Conservation (phyloP, 768 basidiomycete genomes). For the Neoboletus subvelutipes region DNA sequence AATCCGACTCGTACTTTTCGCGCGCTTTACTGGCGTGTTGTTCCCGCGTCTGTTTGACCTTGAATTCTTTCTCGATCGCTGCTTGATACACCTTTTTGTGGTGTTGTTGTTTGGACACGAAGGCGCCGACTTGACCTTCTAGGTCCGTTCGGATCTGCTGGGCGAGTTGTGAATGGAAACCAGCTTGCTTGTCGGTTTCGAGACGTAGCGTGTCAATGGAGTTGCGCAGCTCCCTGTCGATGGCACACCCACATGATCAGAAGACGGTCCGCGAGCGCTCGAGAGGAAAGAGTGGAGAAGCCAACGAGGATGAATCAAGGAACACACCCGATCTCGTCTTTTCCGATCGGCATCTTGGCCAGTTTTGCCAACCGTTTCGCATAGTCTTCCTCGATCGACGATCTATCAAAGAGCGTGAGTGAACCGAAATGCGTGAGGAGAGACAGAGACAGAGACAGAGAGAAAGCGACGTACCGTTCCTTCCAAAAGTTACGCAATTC, state of each 20-base stretch:
- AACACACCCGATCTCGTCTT: slow-evolving; percentile 91
- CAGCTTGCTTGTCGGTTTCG: slow-evolving; percentile 84
- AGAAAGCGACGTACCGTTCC: slow-evolving; percentile 69
- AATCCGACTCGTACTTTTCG: slow-evolving; percentile 92
- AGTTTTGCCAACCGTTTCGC: slow-evolving; percentile 81
- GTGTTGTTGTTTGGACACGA: slow-evolving; percentile 62
- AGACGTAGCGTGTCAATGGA: slow-evolving; percentile 75
- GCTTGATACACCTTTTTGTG: slow-evolving; percentile 74
- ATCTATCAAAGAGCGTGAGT: slow-evolving; percentile 44
- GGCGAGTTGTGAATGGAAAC: slow-evolving; percentile 70
- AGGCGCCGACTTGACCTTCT: slow-evolving; percentile 61
- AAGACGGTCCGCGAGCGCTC: background rate
- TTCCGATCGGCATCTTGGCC: slow-evolving; percentile 71
- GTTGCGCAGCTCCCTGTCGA: slow-evolving; percentile 70
- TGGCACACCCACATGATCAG: slow-evolving; percentile 6
- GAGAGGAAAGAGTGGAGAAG: background rate
- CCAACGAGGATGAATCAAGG: background rate
- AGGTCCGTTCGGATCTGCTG: slow-evolving; percentile 74
- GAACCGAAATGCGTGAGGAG: background rate
- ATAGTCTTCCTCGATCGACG: slow-evolving; percentile 92
- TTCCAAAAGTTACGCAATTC: slow-evolving; percentile 90
- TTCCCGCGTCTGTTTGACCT: slow-evolving; percentile 85
- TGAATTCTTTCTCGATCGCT: slow-evolving; percentile 86
- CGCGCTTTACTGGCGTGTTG: slow-evolving; percentile 83
- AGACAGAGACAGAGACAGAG: background rate